Base-by-base conservation (phyloP, 345 rosid species). In the Eucalyptus dawsonii region DNA sequence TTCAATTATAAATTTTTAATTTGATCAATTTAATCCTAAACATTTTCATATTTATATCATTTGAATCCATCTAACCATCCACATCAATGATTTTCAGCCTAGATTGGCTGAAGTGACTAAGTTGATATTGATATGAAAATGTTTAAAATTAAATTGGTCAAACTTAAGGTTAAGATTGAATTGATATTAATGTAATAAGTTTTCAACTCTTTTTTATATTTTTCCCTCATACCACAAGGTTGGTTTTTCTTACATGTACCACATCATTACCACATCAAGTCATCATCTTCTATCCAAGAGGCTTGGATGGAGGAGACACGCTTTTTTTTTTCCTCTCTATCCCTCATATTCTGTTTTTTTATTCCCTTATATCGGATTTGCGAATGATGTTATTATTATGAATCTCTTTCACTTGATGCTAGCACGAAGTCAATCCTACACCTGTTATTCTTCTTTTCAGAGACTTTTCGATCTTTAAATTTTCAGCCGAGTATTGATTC, bases 71-170 rank as follows among this genome's bases (percentile, higher is more conserved):
- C 6, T 10, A 24, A 6, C 29, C 29, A 56, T 24, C 29, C 29
- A 22, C 12, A 56, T 56, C 3, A 24, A 24, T 24, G 27, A 56
- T 56, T 56, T 56, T 1, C 29, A 0, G 21, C 6, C 2, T 56
- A 56, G 24, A 56, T 56, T 56, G 12, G 5, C 1, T 10, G 0
- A 56, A 56, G 24, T 1, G 1, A 24, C 27, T 10, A 3, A 56
- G 24, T 56, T 1, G 13, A 24, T 56, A 56, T 17, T 0, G 10
- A 24, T 56, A 3, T 56, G 6, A 56, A 56, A 56, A 56, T 4
- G 1, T 56, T 56, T 24, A 24, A 4, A 9, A 24, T 24, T 56
- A 56, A 56, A 56, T 56, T 56, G 0, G 2, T 6, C 6, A 0
- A 56, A 56, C 0, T 24, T 0, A 24, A 56, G 13, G 3, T 56